Conservation (phyloP, 1,284 basidiomycete genomes). For the Ganoderma sinense region DNA sequence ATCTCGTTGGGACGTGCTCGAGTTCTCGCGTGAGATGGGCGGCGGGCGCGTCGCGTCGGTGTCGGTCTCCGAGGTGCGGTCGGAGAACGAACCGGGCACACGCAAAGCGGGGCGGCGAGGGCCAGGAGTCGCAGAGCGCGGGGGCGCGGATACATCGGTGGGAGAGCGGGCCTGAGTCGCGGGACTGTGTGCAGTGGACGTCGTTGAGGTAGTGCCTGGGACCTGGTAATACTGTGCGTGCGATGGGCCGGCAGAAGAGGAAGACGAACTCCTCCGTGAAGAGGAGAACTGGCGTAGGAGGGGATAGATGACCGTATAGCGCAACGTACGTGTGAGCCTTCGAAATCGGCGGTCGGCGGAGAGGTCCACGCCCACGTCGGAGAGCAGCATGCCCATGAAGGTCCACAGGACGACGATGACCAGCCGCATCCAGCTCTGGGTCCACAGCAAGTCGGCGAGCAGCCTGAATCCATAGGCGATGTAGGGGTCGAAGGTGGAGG, state of each 20-base stretch:
- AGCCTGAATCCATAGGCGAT: constrained; percentile 68
- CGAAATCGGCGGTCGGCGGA: constrained; percentile 66
- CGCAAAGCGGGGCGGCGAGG: constrained; percentile 22
- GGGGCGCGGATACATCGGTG: constrained; percentile 31
- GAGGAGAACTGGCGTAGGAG: constrained; percentile 49
- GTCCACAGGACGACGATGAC: constrained; percentile 72
- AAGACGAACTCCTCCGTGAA: constrained; percentile 43
- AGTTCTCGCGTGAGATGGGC: constrained; percentile 21
- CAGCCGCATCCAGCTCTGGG: constrained; percentile 62
- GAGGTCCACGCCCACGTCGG: constrained; percentile 68
- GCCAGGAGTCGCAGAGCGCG: constrained; percentile 42
- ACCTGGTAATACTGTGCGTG: constrained; percentile 44
- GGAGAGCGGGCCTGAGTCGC: constrained; percentile 28
- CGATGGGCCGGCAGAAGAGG: constrained; percentile 23
- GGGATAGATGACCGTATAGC: constrained; percentile 50
- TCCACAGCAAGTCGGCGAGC: constrained; percentile 72
- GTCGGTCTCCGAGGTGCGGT: constrained; percentile 30
- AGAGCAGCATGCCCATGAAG: constrained; percentile 68
- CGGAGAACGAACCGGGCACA: constrained; percentile 32
- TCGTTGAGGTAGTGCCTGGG: constrained; percentile 33
- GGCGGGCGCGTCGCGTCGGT: constrained; percentile 22
- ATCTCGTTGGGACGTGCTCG: constrained; percentile 16
- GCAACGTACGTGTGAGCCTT: constrained; percentile 59
- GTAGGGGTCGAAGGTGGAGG: constrained; percentile 67
- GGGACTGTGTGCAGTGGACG: constrained; percentile 34